Base-by-base conservation (phyloP, 495 filamentous ascomycete genomes). In the Talaromyces thailandensis region DNA sequence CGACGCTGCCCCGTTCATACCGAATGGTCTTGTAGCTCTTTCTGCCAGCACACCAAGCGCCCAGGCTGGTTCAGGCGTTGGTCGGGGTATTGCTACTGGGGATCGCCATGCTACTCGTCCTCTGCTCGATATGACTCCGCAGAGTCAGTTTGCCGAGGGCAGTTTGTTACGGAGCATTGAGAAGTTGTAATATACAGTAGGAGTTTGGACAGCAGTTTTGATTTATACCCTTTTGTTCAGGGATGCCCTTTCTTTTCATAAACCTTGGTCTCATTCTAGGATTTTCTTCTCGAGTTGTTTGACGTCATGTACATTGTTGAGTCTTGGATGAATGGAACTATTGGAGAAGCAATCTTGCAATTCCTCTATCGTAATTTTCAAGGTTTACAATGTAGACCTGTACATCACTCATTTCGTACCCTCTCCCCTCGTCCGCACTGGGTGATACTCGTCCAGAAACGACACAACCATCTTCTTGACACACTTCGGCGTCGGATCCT, bases 1-100 rank as follows among this genome's bases (percentile, higher is more conserved):
- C 60, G 70, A 40, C 1, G 67, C 29, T 58, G 69, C 48, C 3
- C 69, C 73, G 9, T 80, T 78, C 57, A 63, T 68, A 1, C 74
- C 77, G 0, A 72, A 78, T 31, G 75, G 73, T 28, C 71, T 80
- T 16, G 62, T 80, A 9, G 70, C 76, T 24, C 69, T 66, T 3
- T 68, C 71, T 16, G 63, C 57, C n/a, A 31, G 26, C 18, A 40
- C 25, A 25, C 18, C 37, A 18, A 43, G 43, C 56, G 11, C 64
- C 52, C 60, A 58, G n/a, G 14, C 61, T 5, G 61, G 63, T 12
- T 61, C 58, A 1, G 70, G 76, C 16, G 64, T 65, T 16, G 83
- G 84, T 3, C 76, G 79, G 21, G 84, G 84, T 0, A 75, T 85
- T 1, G 80, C 77, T 56, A 82, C 79, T 5, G 81, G 82, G 8